These are phyloP conservation scores for Xenosphaeropsis pyriputrescens DNA, from an alignment of 2,329 filamentous ascomycete species.

Conservation along the genomic window DNA sequence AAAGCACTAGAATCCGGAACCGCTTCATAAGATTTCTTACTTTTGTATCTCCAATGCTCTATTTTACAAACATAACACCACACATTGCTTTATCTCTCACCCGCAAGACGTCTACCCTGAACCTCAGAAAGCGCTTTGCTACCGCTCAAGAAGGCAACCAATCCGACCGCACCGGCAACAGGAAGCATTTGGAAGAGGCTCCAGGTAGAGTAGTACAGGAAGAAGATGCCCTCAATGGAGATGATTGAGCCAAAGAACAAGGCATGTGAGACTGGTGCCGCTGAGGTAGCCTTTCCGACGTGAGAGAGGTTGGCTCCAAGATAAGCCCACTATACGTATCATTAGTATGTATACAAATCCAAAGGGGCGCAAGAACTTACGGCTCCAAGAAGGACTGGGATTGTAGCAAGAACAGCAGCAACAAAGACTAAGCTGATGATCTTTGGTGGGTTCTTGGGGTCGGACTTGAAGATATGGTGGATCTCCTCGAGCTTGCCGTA, in stretches of 20 bases:
- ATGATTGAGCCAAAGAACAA: slow-evolving; percentile 80
- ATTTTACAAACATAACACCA: no score
- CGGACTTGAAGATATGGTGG: slow-evolving; percentile 74
- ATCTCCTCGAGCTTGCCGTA: slow-evolving; percentile 80
- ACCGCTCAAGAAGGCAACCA: slow-evolving; percentile 71
- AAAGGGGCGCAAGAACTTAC: slow-evolving; percentile 32
- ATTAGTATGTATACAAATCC: slow-evolving; percentile 6
- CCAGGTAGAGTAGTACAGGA: slow-evolving; percentile 87
- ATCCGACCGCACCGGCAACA: slow-evolving; percentile 49
- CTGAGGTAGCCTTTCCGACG: slow-evolving; percentile 56
- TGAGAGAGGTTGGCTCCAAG: slow-evolving; percentile 78
- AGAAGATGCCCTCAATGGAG: slow-evolving; percentile 82
- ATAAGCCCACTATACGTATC: slow-evolving; percentile 49
- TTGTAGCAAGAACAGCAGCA: slow-evolving; percentile 52
- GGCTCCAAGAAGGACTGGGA: slow-evolving; percentile 58
- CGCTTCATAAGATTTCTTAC: no score
- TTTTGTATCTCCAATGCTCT: no score
- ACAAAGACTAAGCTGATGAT: slow-evolving; percentile 69
- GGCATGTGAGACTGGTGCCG: slow-evolving; percentile 66
- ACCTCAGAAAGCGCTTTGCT: slow-evolving; percentile 87
- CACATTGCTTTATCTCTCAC: slow-evolving; percentile 33
- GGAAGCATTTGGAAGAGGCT: slow-evolving; percentile 83
- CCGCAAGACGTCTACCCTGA: slow-evolving; percentile 71
- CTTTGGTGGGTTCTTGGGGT: slow-evolving; percentile 67
- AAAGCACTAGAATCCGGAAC: no score